phyloP scores from a whole-genome alignment of 2,329 filamentous ascomycete genomes.

The Penicillium digitatum region DNA sequence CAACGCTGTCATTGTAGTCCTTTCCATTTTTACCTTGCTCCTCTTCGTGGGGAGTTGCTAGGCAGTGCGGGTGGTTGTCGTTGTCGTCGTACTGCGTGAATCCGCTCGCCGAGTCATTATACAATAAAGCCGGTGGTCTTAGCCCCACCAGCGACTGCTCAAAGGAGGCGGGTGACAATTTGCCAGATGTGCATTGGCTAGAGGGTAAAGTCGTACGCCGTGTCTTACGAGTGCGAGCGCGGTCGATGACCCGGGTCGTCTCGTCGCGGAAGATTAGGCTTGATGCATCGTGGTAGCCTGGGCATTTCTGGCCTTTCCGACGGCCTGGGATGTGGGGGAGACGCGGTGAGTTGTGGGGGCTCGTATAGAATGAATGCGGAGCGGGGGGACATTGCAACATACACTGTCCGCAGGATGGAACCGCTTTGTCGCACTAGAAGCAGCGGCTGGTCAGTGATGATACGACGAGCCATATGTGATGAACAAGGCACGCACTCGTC shows the following conservation, averaged over 20 bases:
- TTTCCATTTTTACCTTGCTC: background rate
- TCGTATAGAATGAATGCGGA: background rate
- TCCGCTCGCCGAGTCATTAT: background rate
- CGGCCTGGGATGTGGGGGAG: background rate
- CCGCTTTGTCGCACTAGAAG: background rate
- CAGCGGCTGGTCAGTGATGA: background rate
- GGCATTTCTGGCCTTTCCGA: background rate
- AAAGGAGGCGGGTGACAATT: background rate
- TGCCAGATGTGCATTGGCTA: background rate
- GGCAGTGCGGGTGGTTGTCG: background rate
- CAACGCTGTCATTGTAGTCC: background rate
- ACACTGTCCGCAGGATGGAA: background rate
- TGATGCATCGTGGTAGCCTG: background rate
- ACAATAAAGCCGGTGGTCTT: background rate
- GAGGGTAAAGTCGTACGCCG: background rate
- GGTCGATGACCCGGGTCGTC: background rate
- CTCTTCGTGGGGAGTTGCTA: background rate
- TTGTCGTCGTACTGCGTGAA: background rate
- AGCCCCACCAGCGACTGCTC: background rate
- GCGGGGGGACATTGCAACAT: background rate
- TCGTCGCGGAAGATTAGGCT: background rate
- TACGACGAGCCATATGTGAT: background rate
- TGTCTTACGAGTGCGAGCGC: background rate
- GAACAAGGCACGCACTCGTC: background rate
- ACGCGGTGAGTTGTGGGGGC: background rate